phyloP scores from a whole-genome alignment of 1,139 yeast genomes.

The Saccharomyces hybrid region DNA sequence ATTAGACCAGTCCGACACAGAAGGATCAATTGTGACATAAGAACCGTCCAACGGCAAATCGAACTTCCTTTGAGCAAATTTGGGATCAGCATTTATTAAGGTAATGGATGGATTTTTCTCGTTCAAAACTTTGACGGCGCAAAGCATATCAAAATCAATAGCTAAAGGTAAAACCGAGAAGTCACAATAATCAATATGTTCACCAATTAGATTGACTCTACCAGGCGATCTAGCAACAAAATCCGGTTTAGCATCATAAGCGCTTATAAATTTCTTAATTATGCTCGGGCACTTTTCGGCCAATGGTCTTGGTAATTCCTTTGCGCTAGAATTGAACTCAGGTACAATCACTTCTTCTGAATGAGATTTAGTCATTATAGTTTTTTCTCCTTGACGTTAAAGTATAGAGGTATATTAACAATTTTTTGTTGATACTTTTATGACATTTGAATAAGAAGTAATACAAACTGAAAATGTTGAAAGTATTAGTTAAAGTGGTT shows the following conservation, averaged over 20 bases:
- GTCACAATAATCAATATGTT: slow-evolving; percentile 64
- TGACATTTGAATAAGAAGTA: not conserved
- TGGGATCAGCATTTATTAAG: slow-evolving; percentile 40
- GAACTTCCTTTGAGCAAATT: slow-evolving; percentile 38
- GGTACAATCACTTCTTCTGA: not conserved
- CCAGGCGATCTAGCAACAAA: slow-evolving; percentile 64
- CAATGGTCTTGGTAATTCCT: not conserved
- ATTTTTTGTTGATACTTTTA: no score
- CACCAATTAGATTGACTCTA: slow-evolving; percentile 68
- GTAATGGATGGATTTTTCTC: slow-evolving; percentile 32
- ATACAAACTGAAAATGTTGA: no score
- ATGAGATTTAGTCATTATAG: not conserved
- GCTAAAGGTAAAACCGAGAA: slow-evolving; percentile 75
- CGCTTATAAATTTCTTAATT: not conserved
- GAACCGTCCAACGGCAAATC: slow-evolving; percentile 40
- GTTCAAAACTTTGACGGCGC: slow-evolving; percentile 40
- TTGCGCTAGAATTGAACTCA: not conserved
- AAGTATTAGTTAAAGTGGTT: not conserved
- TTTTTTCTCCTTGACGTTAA: not conserved
- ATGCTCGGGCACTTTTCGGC: not conserved
- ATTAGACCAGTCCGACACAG: slow-evolving; percentile 52
- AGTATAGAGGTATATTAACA: not conserved
- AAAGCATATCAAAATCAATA: slow-evolving; percentile 54
- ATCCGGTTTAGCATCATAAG: slow-evolving; percentile 17
- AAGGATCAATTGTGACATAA: slow-evolving; percentile 42